Evolutionary conservation across 2,329 filamentous ascomycete species (phyloP).

Genomic region (Emericellopsis cladophorae): DNA sequence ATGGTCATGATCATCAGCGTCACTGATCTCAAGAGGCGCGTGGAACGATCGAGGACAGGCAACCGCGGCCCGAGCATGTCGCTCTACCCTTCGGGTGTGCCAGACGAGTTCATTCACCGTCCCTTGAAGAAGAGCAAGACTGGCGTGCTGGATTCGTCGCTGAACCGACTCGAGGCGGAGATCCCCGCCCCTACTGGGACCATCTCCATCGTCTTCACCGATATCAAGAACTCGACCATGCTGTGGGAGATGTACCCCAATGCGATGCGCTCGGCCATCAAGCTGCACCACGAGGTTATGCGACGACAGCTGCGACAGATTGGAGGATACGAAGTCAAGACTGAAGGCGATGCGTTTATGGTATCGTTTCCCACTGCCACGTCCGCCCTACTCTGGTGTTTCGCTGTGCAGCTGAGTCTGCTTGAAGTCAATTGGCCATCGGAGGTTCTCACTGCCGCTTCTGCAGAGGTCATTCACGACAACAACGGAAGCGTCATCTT

Average conservation of each 20-base stretch:
- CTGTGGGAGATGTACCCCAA: conserved; percentile 93
- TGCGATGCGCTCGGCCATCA: conserved; percentile 94
- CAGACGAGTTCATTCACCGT: conserved; percentile 52
- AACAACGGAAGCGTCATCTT: conserved; percentile 84
- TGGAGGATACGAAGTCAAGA: conserved; percentile 97
- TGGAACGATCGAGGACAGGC: conserved; percentile 53
- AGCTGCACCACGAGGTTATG: conserved; percentile 95
- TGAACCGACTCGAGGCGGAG: conserved; percentile 78
- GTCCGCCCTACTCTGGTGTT: conserved; percentile 89
- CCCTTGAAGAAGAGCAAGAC: conserved; percentile 51
- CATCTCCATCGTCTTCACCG: conserved; percentile 89
- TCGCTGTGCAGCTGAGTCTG: conserved; percentile 80
- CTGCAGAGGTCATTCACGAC: conserved; percentile 72
- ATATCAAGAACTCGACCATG: conserved; percentile 96
- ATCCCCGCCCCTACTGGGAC: conserved; percentile 86
- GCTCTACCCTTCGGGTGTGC: conserved; percentile 63
- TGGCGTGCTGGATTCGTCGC: conserved; percentile 68
- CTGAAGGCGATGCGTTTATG: conserved; percentile 99
- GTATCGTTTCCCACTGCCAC: conserved; percentile 96
- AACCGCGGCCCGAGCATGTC: conserved; percentile 75
- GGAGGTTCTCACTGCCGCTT: conserved; percentile 77
- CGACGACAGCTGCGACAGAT: conserved; percentile 84
- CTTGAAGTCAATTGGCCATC: conserved; percentile 87
- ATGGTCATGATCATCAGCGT: conserved; percentile 99
- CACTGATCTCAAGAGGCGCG: conserved; percentile 73